Evolutionary conservation across 2,329 filamentous ascomycete species (phyloP), one percentile per base, ranked within the genome.

Genomic region (Cladophialophora exuberans): DNA sequence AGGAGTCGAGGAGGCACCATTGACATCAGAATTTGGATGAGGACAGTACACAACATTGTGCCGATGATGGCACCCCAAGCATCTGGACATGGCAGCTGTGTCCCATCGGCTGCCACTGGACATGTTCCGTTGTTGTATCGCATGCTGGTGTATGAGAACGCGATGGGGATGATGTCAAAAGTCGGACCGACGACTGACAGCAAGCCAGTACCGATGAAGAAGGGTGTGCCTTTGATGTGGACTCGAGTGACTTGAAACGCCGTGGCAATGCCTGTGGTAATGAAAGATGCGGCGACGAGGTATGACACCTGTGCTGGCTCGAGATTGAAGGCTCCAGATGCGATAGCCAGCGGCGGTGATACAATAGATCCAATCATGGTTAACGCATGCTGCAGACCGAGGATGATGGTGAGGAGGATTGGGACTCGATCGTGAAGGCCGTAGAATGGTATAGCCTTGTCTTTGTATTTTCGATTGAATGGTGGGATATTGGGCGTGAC

Each of bases 361-460:
- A 94, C 91, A 63, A 92, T 80, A 30, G 84, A 84, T 9, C 84
- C 85, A 57, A 88, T 71, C 88, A 94, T 92, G 53, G 88, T 83
- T 36, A 94, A 75, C 1, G 89, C 80, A 69, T 94, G 89, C 65
- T 94, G 89, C 48, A 94, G 83, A 15, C 89, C 89, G 2, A 94
- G 80, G 1, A 94, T 75, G 2, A 92, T 68, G 7, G 86, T 87
- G 15, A 94, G 75, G 6, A 92, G 67, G 6, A 93, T 82, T 3
- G 89, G 89, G 80, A 94, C 89, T 52, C 75, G 76, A 70, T 92
- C 88, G 64, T 93, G 82, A 33, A 93, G 83, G n/a, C 89, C 89
- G 66, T 93, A 94, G 71, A 95, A 94, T 0, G 89, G 89, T 26
- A 87, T 83, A n/a, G 79, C 76, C 60, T 74, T 72, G 28, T 70